These are phyloP conservation scores for Trichoderma harzianum DNA, from an alignment of 2,329 filamentous ascomycete genomes.

Conservation along the genomic window DNA sequence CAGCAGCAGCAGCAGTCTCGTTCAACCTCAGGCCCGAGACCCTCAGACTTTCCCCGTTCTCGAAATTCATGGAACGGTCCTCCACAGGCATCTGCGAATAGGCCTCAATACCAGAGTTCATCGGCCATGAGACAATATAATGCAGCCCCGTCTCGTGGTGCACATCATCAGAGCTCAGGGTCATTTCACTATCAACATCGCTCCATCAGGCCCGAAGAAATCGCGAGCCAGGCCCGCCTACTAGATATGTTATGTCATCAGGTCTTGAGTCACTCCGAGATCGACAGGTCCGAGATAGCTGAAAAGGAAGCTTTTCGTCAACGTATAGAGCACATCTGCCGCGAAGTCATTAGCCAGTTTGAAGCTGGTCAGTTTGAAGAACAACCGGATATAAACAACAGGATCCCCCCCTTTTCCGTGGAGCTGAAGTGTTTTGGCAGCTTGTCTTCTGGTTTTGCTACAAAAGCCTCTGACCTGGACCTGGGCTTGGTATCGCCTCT, in stretches of 20 bases:
- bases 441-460: conserved; percentile 79
- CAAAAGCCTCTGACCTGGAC: conserved; percentile 87
- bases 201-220: conserved; percentile 41
- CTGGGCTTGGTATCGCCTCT: conserved; percentile 69
- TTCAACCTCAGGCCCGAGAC: conserved; percentile 17
- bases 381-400: conserved; percentile 34
- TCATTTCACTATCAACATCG: conserved; percentile 32
- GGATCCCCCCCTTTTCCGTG: conserved; percentile 56
- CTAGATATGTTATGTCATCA: conserved; percentile 48
- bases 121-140: conserved; percentile 9
- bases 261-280: conserved; percentile 56
- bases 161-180: conserved; percentile 9
- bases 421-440: conserved; percentile 77
- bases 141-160: conserved; percentile 22
- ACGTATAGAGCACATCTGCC: conserved; percentile 62
- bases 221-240: conserved; percentile 45
- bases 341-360: conserved; percentile 52
- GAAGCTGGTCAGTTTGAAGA: conserved; percentile 55
- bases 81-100: conserved; percentile 19
- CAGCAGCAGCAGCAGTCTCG: conserved; percentile 23
- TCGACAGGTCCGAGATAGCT: conserved; percentile 58
- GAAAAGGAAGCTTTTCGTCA: conserved; percentile 70
- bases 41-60: conserved; percentile 20
- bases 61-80: conserved; percentile 25
- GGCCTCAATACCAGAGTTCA: not conserved